phyloP scores from a whole-genome alignment of 2,329 filamentous ascomycete genomes.

The Penicillium brevicompactum region DNA sequence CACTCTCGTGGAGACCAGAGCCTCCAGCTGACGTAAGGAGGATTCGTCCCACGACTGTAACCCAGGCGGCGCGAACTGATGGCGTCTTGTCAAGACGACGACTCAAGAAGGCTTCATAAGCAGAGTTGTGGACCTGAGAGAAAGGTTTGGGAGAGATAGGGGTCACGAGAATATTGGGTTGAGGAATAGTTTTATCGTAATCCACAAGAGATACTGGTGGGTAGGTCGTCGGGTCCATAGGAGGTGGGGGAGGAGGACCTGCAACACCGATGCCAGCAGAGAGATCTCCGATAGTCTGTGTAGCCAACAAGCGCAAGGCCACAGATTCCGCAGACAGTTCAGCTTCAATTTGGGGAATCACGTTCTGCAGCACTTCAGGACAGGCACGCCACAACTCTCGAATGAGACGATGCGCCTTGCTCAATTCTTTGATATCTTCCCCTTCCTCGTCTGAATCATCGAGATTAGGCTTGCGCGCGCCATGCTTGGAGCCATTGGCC shows the following conservation, averaged over 20 bases:
- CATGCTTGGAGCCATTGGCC: constrained; percentile 53
- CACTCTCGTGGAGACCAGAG: constrained; percentile 80
- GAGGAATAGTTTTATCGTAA: constrained; percentile 53
- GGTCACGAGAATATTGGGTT: constrained; percentile 69
- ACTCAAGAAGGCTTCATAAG: constrained; percentile 82
- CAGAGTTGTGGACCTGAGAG: constrained; percentile 73
- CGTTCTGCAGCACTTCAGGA: constrained; percentile 84
- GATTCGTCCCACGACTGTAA: constrained; percentile 79
- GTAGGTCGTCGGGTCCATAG: constrained; percentile 79
- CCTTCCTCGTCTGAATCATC: constrained; percentile 71
- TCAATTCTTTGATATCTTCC: constrained; percentile 81
- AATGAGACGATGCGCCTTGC: constrained; percentile 85
- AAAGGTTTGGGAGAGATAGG: constrained; percentile 89
- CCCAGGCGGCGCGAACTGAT: constrained; percentile 83
- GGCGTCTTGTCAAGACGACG: constrained; percentile 84
- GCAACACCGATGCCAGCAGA: constrained; percentile 90
- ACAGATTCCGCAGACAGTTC: constrained; percentile 90
- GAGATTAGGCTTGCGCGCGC: constrained; percentile 51
- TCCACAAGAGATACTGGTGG: constrained; percentile 60
- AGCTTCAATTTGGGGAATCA: constrained; percentile 89
- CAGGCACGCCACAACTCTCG: constrained; percentile 93
- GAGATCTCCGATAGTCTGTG: constrained; percentile 93
- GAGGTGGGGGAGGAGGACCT: constrained; percentile 72
- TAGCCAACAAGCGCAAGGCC: constrained; percentile 81
- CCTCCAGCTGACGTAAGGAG: constrained; percentile 88